Base-by-base conservation (phyloP, 176 grass and related monocot species). In the Hordeum marinum region DNA sequence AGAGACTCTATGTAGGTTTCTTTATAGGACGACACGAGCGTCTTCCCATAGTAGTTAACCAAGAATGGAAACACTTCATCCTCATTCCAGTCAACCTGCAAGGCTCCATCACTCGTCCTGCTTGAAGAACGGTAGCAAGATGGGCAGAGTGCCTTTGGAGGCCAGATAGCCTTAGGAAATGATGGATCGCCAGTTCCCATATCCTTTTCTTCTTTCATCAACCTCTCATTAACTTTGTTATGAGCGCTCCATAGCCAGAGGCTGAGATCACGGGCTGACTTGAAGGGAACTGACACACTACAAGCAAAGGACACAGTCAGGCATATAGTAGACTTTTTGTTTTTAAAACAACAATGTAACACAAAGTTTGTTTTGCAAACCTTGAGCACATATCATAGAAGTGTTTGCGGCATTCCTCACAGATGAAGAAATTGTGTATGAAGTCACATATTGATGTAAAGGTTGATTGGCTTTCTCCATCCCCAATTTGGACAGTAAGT, bases 141-240 rank as follows among this genome's bases (percentile, higher is more conserved):
- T 54, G 91, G 80, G 66, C 96, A 98, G 24, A 96, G 93, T 60
- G 94, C 80, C 62, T 78, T 91, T 76, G 88, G 83, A 67, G 96
- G 96, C 96, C 96, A 98, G 60, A 90, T 61, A 40, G 85, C 77
- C 81, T 98, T 98, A 24, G 93, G 96, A 75, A 98, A 98, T 72
- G 68, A 90, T 42, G 96, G 88, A 75, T 98, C 96, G 79, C 77
- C 91, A 35, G 88, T 98, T 48, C 65, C 81, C 64, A 94, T 74
- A 31, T 78, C 63, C 42, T 98, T 91, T 83, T 98, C 96, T 84
- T 94, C 89, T 94, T 95, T 95, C 89, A 90, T 94, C 81, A 98
- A 79, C 68, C 96, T 95, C 86, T 95, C 78, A n/a, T 98, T 96
- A 37, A 98, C 96, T 92, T 95, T 94, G 84, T 98, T 98, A 89